These are phyloP conservation scores for Copromyces sp. DNA, from an alignment of 495 filamentous ascomycete genomes.

Conservation along the genomic window DNA sequence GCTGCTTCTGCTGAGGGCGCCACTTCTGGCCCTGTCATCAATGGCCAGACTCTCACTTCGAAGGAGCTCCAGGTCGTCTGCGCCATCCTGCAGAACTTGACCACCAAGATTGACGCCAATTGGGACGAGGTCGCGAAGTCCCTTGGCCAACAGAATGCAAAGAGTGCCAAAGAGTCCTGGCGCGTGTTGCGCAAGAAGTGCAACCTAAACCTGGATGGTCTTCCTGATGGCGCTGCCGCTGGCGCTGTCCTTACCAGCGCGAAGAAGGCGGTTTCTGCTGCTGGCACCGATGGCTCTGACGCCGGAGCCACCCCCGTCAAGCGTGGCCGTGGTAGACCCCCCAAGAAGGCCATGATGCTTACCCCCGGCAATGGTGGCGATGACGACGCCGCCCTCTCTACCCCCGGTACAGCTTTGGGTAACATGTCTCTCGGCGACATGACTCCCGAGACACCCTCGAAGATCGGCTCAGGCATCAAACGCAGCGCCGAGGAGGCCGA, in stretches of 20 bases:
- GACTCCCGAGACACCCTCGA: not conserved
- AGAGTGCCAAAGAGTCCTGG: slow-evolving; percentile 8
- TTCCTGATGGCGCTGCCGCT: not conserved
- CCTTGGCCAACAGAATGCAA: not conserved
- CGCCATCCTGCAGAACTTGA: not conserved
- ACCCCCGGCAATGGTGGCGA: not conserved
- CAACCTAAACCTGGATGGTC: not conserved
- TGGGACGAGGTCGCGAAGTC: not conserved
- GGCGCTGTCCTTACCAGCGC: not conserved
- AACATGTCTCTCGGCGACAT: not conserved
- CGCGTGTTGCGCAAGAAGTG: slow-evolving; percentile 4
- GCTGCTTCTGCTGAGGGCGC: not conserved
- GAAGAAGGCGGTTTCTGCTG: not conserved
- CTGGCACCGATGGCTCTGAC: not conserved
- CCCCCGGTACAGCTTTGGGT: not conserved
- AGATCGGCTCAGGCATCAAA: not conserved
- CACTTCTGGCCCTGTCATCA: not conserved
- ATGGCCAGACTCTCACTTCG: not conserved
- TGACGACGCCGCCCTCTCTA: not conserved
- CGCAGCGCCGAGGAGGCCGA: not conserved
- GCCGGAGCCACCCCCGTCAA: not conserved
- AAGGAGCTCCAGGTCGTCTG: slow-evolving; percentile 1
- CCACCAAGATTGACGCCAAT: slow-evolving; percentile 4
- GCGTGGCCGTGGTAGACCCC: not conserved
- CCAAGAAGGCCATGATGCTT: not conserved